A percentile compares a stretch with the other conserved stretches of the same genome.
Conservation (phyloP, 306 rosid species). For the Dryas alaskensis region DNA sequence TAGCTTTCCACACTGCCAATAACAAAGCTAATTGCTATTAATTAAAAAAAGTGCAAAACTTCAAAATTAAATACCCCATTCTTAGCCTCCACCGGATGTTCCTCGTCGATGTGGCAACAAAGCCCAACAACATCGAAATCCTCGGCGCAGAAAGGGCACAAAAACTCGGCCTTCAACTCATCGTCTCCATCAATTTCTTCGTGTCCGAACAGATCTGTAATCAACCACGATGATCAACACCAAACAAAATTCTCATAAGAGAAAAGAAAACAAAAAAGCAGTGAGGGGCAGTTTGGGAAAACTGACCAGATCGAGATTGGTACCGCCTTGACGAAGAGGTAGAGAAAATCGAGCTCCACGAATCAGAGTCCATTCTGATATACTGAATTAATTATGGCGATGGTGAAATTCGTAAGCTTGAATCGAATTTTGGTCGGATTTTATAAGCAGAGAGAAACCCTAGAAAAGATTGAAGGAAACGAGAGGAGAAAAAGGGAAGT, state of each 20-base stretch:
- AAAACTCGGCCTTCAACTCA: slow-evolving; percentile 58
- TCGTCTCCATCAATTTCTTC: slow-evolving; percentile 54
- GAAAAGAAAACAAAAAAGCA: neutral
- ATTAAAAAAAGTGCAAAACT: neutral
- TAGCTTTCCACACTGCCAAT: neutral
- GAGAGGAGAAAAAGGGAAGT: neutral
- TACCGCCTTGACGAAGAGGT: slow-evolving; percentile 43
- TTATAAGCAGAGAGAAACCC: slow-evolving; percentile 29
- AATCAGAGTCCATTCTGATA: slow-evolving; percentile 59
- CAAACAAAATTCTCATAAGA: neutral
- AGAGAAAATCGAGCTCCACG: slow-evolving; percentile 54
- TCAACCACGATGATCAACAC: neutral
- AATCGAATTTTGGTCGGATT: neutral
- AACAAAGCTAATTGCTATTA: neutral
- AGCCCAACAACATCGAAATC: slow-evolving; percentile 78
- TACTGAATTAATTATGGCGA: neutral
- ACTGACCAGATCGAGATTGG: slow-evolving; percentile 62
- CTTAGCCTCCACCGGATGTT: slow-evolving; percentile 64
- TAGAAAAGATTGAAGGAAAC: slow-evolving; percentile 11
- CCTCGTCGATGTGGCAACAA: slow-evolving; percentile 83
- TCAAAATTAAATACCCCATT: slow-evolving; percentile 49
- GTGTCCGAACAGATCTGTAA: slow-evolving; percentile 56
- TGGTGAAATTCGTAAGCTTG: neutral
- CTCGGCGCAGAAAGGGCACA: slow-evolving; percentile 76
- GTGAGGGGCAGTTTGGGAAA: neutral